phyloP scores from a whole-genome alignment of 495 filamentous ascomycete species.

The Cenococcum geophilum region DNA sequence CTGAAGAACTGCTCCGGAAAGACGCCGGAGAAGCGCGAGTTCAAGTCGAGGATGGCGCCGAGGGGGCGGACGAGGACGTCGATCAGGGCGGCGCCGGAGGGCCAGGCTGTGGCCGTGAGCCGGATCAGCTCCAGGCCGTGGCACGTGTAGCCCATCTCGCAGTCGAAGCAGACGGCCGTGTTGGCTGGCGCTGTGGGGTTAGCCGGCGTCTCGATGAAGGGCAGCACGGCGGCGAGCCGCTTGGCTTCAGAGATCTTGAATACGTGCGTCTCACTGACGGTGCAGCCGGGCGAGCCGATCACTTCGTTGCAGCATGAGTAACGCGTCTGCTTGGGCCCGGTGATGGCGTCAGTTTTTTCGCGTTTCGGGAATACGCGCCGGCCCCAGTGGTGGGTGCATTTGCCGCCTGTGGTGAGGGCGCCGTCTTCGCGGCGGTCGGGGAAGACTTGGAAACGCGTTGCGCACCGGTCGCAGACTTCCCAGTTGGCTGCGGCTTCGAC shows the following conservation, averaged over 20 bases:
- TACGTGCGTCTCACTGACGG: conserved; percentile 63
- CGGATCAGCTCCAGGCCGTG: conserved; percentile 82
- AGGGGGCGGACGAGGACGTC: conserved; percentile 82
- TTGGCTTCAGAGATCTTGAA: conserved; percentile 77
- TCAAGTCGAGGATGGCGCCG: conserved; percentile 81
- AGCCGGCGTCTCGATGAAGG: conserved; percentile 69
- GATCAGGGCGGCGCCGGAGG: conserved; percentile 61
- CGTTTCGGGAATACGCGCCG: conserved; percentile 50
- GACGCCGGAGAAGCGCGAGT: conserved; percentile 83
- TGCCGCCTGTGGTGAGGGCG: conserved; percentile 65
- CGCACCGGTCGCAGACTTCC: conserved; percentile 86
- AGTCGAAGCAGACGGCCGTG: conserved; percentile 74
- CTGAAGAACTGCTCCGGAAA: conserved; percentile 63
- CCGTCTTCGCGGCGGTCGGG: conserved; percentile 81
- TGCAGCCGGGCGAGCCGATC: conserved; percentile 68
- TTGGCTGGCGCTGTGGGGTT: conserved; percentile 43
- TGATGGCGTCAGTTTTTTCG: conserved; percentile 45
- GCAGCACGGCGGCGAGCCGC: conserved; percentile 67
- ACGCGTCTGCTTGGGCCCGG: conserved; percentile 47
- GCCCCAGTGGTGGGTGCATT: conserved; percentile 72
- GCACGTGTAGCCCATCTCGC: conserved; percentile 95
- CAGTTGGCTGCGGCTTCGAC: conserved; percentile 62
- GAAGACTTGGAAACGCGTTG: conserved; percentile 82
- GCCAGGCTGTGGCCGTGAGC: conserved; percentile 82
- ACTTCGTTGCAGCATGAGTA: conserved; percentile 73